Conservation (phyloP, 169 alveolate genomes). For the Pseudocohnilembus persalinus region DNA sequence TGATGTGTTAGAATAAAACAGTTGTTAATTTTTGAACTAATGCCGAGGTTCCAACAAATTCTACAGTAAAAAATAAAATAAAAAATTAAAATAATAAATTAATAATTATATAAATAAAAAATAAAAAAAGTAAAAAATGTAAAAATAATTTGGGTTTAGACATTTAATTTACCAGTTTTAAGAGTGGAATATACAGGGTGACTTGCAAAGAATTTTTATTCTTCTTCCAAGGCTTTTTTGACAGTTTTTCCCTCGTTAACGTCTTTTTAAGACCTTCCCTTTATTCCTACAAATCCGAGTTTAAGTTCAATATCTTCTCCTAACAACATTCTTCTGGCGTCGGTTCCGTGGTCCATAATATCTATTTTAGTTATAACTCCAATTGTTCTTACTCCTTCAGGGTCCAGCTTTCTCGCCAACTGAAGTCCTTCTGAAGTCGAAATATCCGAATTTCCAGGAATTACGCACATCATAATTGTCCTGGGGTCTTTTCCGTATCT, state of each 20-base stretch:
- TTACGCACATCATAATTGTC: slow-evolving; percentile 95
- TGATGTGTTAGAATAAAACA: slow-evolving; percentile 95
- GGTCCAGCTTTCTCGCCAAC: slow-evolving; percentile 96
- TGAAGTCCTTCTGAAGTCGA: slow-evolving; percentile 97
- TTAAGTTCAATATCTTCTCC: slow-evolving; percentile 96
- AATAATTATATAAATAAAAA: too few species aligned
- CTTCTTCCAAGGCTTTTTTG: slow-evolving; percentile 90
- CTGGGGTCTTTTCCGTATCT: slow-evolving; percentile 95
- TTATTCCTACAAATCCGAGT: slow-evolving; percentile 97
- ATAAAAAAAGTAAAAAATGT: too few species aligned
- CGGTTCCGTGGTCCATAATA: slow-evolving; percentile 98
- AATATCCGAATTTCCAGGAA: slow-evolving; percentile 98
- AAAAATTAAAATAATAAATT: too few species aligned
- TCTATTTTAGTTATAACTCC: slow-evolving; percentile 98
- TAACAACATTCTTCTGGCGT: slow-evolving; percentile 94
- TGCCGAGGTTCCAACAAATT: slow-evolving; percentile 93
- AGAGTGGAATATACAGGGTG: slow-evolving; percentile 94
- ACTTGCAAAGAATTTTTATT: slow-evolving; percentile 88
- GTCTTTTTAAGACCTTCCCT: slow-evolving; percentile 93
- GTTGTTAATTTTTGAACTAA: slow-evolving; percentile 95
- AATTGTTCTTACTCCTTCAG: slow-evolving; percentile 94
- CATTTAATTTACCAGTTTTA: slow-evolving; percentile 86
- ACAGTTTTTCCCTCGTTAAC: slow-evolving; percentile 90
- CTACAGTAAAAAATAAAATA: background rate
- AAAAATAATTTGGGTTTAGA: too few species aligned